Base-by-base conservation (phyloP, 495 filamentous ascomycete species). In the Daldinia vernicosa region DNA sequence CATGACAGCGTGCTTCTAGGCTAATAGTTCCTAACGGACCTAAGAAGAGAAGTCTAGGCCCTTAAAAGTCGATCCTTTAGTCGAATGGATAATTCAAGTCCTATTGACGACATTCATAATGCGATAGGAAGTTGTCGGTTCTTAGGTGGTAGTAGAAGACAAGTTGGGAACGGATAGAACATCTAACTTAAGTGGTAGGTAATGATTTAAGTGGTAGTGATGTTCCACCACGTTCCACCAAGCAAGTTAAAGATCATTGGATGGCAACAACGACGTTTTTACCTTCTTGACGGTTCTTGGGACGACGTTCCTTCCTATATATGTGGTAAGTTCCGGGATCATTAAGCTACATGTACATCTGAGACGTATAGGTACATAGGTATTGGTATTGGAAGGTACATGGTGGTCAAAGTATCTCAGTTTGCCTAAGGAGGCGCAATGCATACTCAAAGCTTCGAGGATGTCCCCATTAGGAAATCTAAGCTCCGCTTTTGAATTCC, bases 121-220 rank as follows among this genome's bases (percentile, higher is more conserved):
- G 50, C 43, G 55, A 60, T 50, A 58, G 17, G 24, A 63, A 51
- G 50, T 26, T 39, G 45, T 58, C 60, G 8, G 26, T 68, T 68
- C 64, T 68, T 69, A 51, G 65, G 70, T 73, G 27, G 70, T 69
- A 73, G 53, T 30, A 57, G 35, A 28, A 63, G 26, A 62, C 57
- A 8, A 67, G 60, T 63, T 61, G 45, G 70, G 70, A 68, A 68
- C 70, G 65, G 64, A 72, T 52, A 54, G 12, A 53, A 59, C 11
- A 37, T 54, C 24, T 33, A 53, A 14, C 14, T n/a, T 47, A 47
- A 47, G 43, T 47, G 43, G 43, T 47, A 47, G 12, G n/a, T n/a
- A n/a, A n/a, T n/a, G n/a, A n/a, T n/a, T n/a, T 47, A 47, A 47
- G 43, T 47, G 43, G 43, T 47, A 47, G 12, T 47, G 43, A 47